These are phyloP conservation scores for Nitzschia palea DNA, from an alignment of 108 stramenopile species.

Conservation along the genomic window DNA sequence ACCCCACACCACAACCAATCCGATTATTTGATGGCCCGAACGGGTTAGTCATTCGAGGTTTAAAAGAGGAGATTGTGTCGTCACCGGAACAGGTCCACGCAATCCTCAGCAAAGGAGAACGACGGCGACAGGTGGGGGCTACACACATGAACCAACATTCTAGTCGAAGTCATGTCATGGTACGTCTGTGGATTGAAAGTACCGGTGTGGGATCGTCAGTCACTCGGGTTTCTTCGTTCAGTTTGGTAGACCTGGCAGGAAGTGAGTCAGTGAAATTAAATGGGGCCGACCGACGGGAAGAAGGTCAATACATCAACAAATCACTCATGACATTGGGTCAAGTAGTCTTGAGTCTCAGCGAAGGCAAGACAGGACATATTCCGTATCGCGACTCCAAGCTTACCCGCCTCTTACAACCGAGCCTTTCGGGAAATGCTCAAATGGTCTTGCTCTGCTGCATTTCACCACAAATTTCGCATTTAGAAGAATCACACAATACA, in stretches of 20 bases:
- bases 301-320: slow-evolving; percentile 98
- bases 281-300: slow-evolving; percentile 87
- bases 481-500: slow-evolving; percentile 92
- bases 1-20: slow-evolving; percentile 40
- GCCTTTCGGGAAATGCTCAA: slow-evolving; percentile 88
- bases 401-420: slow-evolving; percentile 91
- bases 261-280: slow-evolving; percentile 79
- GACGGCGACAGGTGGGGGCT: slow-evolving; percentile 76
- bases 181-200: slow-evolving; percentile 88
- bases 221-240: slow-evolving; percentile 65
- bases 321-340: slow-evolving; percentile 92
- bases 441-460: slow-evolving; percentile 85
- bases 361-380: slow-evolving; percentile 50
- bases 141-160: slow-evolving; percentile 93
- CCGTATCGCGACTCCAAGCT: slow-evolving; percentile 92
- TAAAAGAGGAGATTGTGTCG: slow-evolving; percentile 86
- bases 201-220: slow-evolving; percentile 27
- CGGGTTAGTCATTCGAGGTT: slow-evolving; percentile 86
- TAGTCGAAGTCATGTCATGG: slow-evolving; percentile 88
- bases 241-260: slow-evolving; percentile 86
- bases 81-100: slow-evolving; percentile 83
- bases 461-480: slow-evolving; percentile 63
- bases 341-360: slow-evolving; percentile 82
- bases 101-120: slow-evolving; percentile 75
- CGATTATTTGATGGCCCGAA: slow-evolving; percentile 79